Base-by-base conservation (phyloP, 306 rosid species). In the Prunus salicina region DNA sequence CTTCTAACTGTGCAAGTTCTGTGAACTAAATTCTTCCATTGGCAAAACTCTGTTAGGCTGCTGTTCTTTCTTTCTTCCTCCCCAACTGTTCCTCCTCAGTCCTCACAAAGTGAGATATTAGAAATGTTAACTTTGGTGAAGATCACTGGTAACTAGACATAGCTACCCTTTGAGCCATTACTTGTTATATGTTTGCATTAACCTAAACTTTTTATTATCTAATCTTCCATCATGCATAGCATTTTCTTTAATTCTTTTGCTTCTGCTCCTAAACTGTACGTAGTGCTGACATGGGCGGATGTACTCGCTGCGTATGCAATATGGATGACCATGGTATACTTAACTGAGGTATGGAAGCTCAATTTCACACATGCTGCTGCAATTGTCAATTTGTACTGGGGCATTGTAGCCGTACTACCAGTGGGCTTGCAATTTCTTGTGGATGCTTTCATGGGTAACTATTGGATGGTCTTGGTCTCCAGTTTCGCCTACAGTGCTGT, bases 361-460 rank as follows among this genome's bases (percentile, higher is more conserved):
- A 55, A 8, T 47, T 6, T 60, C 38, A 68, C 75, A 12, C 72
- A 27, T 20, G 76, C 82, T 22, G 75, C 85, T 27, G 72, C 63
- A 43, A 78, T 82, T 57, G 65, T 77, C 30, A 82, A 78, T 46
- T 19, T 73, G 24, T 78, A 25, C 30, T 30, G 30, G 18, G 85
- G 85, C 49, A 32, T 61, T 5, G 52, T 55, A 0, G 10, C 61
- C 28, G 68, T 82, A 32, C 12, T 82, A 69, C 76, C 73, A 3
- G 8, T 82, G 7, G 74, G 64, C 47, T 30, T 78, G 82, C 53
- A 67, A n/a, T 77, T 57, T 67, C 5, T 78, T 56, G 85, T 45
- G 8, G 79, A 77, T 45, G 11, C 79, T 51, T 43, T 78, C 50
- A n/a, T 78, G 63, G 82, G 82, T 27, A 41, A 82, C 32, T 58